phyloP scores from a whole-genome alignment of 257 asterid genomes.

The Leptodermis oblonga region DNA sequence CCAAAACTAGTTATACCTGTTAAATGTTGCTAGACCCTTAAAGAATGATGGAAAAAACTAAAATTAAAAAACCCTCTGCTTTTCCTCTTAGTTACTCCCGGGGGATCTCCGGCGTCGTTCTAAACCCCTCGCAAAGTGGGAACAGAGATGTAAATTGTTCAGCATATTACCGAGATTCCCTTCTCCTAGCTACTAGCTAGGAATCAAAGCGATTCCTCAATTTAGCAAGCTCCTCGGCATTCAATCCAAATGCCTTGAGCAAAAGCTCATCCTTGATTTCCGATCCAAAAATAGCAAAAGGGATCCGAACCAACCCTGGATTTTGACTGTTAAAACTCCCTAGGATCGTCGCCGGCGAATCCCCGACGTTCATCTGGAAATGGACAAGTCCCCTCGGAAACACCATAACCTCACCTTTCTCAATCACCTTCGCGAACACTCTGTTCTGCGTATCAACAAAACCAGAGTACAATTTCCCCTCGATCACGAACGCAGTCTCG shows the following conservation, averaged over 20 bases:
- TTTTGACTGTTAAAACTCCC: slow-evolving; percentile 78
- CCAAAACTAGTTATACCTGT: not conserved
- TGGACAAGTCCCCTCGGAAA: slow-evolving; percentile 69
- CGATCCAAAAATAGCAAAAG: slow-evolving; percentile 64
- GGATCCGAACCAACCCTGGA: slow-evolving; percentile 66
- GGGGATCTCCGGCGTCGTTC: too few relatives aligned
- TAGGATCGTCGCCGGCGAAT: slow-evolving; percentile 46
- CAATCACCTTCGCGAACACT: slow-evolving; percentile 60
- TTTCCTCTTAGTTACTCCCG: too few relatives aligned
- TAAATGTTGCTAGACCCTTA: not conserved
- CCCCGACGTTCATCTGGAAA: slow-evolving; percentile 73
- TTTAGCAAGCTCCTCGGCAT: slow-evolving; percentile 49
- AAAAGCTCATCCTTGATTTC: slow-evolving; percentile 48
- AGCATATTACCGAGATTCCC: too few relatives aligned
- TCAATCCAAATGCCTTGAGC: slow-evolving; percentile 72
- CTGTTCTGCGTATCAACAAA: slow-evolving; percentile 59
- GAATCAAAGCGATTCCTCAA: slow-evolving; percentile 51
- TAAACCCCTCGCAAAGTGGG: too few relatives aligned
- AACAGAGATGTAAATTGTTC: too few relatives aligned
- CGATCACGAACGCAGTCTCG: slow-evolving; percentile 61
- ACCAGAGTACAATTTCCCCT: slow-evolving; percentile 68
- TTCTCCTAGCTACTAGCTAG: slow-evolving; percentile 17
- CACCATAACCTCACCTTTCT: slow-evolving; percentile 80
- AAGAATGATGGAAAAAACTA: not conserved
- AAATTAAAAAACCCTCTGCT: not conserved